Evolutionary conservation across 2,329 filamentous ascomycete genomes (phyloP), one percentile per base, ranked within the genome.

Genomic region (Microdochium paspali): DNA sequence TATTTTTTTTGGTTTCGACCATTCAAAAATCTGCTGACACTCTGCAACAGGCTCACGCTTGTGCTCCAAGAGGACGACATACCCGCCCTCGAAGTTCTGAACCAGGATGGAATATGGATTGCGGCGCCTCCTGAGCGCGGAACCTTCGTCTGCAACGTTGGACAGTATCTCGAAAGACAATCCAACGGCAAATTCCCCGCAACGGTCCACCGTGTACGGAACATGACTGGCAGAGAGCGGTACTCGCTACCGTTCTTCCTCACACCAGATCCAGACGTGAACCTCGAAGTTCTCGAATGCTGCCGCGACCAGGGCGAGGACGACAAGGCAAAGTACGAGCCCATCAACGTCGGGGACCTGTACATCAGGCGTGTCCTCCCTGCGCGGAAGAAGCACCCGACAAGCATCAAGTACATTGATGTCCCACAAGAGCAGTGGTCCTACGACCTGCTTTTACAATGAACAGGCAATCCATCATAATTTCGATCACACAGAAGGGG

Each of bases 171-270:
- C 5, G 67, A 67, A 47, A 48, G 66, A 24, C 63, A 67, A n/a
- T 67, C 66, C 13, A 67, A 67, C 1, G 66, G 63, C 0, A 56
- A 49, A 24, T 69, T 67, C 56, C 60, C 61, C 46, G 61, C 59
- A 5, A 69, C 66, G 6, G 66, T 70, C 9, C 66, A 70, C 49
- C 51, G 66, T 0, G 66, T 70, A 15, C 47, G 64, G 9, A 70
- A 70, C 49, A 58, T 57, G 32, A 63, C 62, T 0, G 65, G 66
- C 0, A 57, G 59, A 40, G 61, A 64, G 49, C 53, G 66, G 18
- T 69, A 68, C 48, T 67, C 65, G 26, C 53, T 68, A 48, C 67
- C 66, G 7, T 67, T 69, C 50, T 70, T 69, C 54, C 43, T 57
- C 43, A 57, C 54, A 9, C 52, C 53, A 32, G 57, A 56, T 9